Evolutionary conservation across 2,329 filamentous ascomycete genomes (phyloP).

Genomic region (Didymella exigua): DNA sequence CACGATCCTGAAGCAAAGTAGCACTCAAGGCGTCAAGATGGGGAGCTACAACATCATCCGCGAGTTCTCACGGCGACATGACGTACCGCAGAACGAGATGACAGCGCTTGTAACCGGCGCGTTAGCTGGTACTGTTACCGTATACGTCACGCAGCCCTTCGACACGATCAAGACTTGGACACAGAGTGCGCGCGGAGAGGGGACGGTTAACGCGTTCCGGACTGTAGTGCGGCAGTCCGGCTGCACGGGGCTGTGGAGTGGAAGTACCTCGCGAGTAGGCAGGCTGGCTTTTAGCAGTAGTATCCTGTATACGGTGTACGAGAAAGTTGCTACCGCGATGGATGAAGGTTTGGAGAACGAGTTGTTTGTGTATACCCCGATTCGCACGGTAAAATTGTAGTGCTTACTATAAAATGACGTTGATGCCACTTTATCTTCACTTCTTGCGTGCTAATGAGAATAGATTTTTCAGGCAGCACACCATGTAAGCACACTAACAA

Average conservation of each 20-base stretch:
- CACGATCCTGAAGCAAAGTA: constrained; percentile 57
- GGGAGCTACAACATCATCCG: constrained; percentile 57
- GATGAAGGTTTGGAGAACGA: constrained; percentile 4
- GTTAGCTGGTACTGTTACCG: constrained; percentile 42
- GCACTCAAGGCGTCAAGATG: constrained; percentile 56
- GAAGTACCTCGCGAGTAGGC: constrained; percentile 38
- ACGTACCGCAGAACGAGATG: constrained; percentile 29
- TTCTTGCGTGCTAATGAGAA: no score
- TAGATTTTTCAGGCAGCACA: neutral
- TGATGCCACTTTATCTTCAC: neutral
- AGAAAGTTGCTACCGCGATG: constrained; percentile 30
- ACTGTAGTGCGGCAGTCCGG: constrained; percentile 31
- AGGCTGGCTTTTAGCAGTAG: constrained; percentile 40
- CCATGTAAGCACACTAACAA: constrained; percentile 4
- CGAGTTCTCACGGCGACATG: constrained; percentile 34
- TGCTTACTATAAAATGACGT: neutral
- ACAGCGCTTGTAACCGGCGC: constrained; percentile 38
- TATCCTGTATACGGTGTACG: constrained; percentile 42
- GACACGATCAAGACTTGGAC: constrained; percentile 52
- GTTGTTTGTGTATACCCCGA: constrained; percentile 2
- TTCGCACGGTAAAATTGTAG: neutral
- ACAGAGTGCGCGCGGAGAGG: constrained; percentile 40
- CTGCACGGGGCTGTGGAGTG: constrained; percentile 38
- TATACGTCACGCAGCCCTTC: constrained; percentile 53
- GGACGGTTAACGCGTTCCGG: constrained; percentile 31